Conservation (phyloP, 306 rosid species). For the Bauhinia variegata region DNA sequence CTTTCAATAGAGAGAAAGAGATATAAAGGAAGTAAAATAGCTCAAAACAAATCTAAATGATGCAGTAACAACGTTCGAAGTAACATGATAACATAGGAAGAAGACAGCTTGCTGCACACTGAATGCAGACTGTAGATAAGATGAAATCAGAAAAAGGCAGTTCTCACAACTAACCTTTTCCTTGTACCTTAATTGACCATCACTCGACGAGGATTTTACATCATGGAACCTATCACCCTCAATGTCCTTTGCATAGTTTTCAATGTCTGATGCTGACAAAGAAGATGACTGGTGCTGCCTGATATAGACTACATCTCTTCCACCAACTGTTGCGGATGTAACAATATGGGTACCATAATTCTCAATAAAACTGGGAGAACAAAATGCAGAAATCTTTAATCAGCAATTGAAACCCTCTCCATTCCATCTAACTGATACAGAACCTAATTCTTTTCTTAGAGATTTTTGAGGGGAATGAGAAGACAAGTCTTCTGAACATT, state of each 20-base stretch:
- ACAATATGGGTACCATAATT: slow-evolving; percentile 93
- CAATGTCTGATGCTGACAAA: slow-evolving; percentile 72
- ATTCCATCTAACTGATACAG: slow-evolving; percentile 20
- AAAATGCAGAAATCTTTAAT: slow-evolving; percentile 19
- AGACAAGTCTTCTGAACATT: slow-evolving; percentile 14
- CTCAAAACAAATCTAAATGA: slow-evolving; percentile 25
- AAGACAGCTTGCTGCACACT: neutral
- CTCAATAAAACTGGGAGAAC: slow-evolving; percentile 85
- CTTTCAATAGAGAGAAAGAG: neutral
- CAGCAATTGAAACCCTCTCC: slow-evolving; percentile 31
- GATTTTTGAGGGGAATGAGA: slow-evolving; percentile 18
- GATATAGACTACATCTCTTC: slow-evolving; percentile 88
- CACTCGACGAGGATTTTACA: slow-evolving; percentile 48
- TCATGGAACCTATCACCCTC: slow-evolving; percentile 81
- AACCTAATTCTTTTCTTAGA: slow-evolving; percentile 22
- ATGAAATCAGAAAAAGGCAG: neutral
- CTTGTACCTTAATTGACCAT: slow-evolving; percentile 85
- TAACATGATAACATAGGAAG: neutral
- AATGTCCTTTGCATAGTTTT: slow-evolving; percentile 78
- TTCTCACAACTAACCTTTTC: slow-evolving; percentile 75
- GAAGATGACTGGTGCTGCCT: slow-evolving; percentile 93
- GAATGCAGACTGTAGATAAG: neutral
- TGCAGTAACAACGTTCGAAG: slow-evolving; percentile 9
- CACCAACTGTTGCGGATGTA: slow-evolving; percentile 93
- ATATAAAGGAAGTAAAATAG: neutral